A percentile compares a stretch with the other conserved stretches of the same genome.
phyloP scores from a whole-genome alignment of 1,284 basidiomycete species.

The Apiotrichum siamense region DNA sequence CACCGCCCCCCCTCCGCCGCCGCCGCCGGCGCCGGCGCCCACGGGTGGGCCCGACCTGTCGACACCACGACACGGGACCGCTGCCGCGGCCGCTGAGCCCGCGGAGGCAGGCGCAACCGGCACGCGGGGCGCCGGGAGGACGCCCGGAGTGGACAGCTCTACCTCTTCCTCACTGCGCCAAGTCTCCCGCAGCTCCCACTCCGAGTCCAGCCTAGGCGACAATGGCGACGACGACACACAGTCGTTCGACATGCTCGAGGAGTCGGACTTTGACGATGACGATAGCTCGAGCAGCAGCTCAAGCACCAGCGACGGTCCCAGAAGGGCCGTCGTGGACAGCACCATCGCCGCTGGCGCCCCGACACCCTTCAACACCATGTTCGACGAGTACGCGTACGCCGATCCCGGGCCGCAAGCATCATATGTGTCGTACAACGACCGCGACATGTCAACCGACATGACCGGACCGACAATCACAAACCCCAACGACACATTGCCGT shows the following conservation, averaged over 20 bases:
- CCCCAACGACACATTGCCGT: background rate
- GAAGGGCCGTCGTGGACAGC: background rate
- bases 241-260: background rate
- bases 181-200: too few relatives aligned
- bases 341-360: constrained; percentile 15
- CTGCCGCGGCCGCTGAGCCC: too few relatives aligned
- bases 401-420: background rate
- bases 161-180: too few relatives aligned
- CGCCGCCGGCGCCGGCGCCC: too few relatives aligned
- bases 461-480: background rate
- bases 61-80: too few relatives aligned
- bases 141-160: too few relatives aligned
- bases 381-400: constrained; percentile 7
- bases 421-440: constrained; percentile 1
- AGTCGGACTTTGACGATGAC: background rate
- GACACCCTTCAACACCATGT: constrained; percentile 33
- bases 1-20: too few relatives aligned
- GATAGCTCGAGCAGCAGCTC: background rate
- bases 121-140: too few relatives aligned
- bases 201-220: background rate
- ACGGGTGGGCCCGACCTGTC: too few relatives aligned
- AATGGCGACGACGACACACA: background rate
- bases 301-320: background rate
- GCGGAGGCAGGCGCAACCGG: too few relatives aligned
- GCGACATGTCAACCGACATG: background rate